phyloP scores from a whole-genome alignment of 345 rosid genomes.

The Aethionema arabicum region DNA sequence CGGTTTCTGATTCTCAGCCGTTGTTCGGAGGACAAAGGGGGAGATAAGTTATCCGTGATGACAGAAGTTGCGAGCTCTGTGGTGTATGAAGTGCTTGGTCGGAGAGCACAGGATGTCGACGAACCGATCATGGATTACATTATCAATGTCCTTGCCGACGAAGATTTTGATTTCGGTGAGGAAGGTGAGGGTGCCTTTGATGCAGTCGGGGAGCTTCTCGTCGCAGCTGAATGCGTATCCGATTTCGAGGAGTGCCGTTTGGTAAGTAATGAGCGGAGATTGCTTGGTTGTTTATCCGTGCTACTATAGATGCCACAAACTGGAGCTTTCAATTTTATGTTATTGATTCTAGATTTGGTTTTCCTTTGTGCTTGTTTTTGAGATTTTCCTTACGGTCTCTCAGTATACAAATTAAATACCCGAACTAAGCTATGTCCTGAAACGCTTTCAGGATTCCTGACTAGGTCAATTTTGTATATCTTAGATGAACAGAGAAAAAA shows the following conservation, averaged over 20 bases:
- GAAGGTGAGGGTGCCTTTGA: slow-evolving; percentile 91
- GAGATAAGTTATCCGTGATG: slow-evolving; percentile 42
- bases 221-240: slow-evolving; percentile 80
- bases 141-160: slow-evolving; percentile 96
- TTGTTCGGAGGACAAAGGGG: not conserved
- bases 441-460: not conserved
- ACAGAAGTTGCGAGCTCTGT: slow-evolving; percentile 86
- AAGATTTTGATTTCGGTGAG: slow-evolving; percentile 93
- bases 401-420: too few relatives aligned
- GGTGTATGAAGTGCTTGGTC: slow-evolving; percentile 85
- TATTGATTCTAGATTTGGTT: not conserved
- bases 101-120: slow-evolving; percentile 69
- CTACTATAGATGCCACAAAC: not conserved
- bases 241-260: slow-evolving; percentile 73
- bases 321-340: not conserved
- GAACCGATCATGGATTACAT: slow-evolving; percentile 92
- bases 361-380: not conserved
- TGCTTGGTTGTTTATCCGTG: not conserved
- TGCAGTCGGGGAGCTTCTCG: slow-evolving; percentile 90
- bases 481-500: not conserved
- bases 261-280: slow-evolving; percentile 37
- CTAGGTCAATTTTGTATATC: slow-evolving; percentile 4
- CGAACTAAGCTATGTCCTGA: slow-evolving; percentile 5
- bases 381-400: not conserved
- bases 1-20: too few relatives aligned